Percentiles rank a stretch among this genome's conserved stretches.
These are phyloP conservation scores for Torulaspora microellipsoides DNA, from an alignment of 805 yeast genomes.

Conservation along the genomic window DNA sequence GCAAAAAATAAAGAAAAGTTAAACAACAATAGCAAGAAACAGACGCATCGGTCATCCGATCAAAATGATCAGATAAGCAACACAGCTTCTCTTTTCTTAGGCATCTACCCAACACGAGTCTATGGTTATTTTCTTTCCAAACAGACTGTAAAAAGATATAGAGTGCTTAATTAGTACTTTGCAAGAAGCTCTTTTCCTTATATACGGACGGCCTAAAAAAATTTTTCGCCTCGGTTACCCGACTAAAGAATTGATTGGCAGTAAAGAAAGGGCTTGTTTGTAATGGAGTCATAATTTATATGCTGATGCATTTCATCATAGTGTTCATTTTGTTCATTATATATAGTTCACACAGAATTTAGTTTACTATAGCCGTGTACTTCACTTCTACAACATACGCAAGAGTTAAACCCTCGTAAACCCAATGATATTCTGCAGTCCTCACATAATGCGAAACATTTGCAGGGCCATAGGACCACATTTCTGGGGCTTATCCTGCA, in stretches of 20 bases:
- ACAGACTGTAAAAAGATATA: no score
- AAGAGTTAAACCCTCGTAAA: conserved; percentile 64
- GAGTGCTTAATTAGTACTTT: no score
- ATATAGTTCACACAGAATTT: conserved; percentile 20
- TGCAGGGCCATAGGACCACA: conserved; percentile 88
- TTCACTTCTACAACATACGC: conserved; percentile 77
- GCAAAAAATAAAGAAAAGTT: conserved; percentile 21
- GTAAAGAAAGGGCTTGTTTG: conserved; percentile 1
- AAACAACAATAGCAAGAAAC: conserved; percentile 35
- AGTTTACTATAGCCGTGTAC: conserved; percentile 55
- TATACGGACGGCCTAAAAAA: not conserved
- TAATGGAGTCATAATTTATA: no score
- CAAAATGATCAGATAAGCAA: conserved; percentile 19
- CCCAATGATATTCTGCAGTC: conserved; percentile 72
- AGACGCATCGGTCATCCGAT: conserved; percentile 17
- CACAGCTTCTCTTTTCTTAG: conserved; percentile 23
- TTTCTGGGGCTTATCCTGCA: conserved; percentile 73
- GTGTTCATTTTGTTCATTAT: not conserved
- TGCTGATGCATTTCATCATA: no score
- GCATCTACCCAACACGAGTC: conserved; percentile 27
- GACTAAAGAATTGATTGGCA: not conserved
- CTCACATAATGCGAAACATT: conserved; percentile 85
- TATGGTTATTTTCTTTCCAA: conserved; percentile 14
- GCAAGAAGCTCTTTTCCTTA: no score
- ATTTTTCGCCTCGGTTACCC: conserved; percentile 4